Evolutionary conservation across 140 eudicot species (phyloP).

Genomic region (Flaveria floridana): DNA sequence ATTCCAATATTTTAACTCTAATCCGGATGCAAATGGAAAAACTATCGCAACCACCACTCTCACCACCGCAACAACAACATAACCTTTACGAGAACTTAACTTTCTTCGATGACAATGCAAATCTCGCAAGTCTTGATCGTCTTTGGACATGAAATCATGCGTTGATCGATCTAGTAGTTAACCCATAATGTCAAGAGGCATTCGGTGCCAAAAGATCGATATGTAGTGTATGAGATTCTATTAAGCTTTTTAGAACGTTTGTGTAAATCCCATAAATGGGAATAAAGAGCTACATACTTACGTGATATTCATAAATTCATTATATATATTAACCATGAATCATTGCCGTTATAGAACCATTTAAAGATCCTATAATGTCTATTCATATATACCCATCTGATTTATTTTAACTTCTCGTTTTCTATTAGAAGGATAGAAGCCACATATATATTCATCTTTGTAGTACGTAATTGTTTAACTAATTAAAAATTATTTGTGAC

Average conservation of each 20-base stretch:
- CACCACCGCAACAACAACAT: constrained; percentile 24
- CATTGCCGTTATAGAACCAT: not conserved
- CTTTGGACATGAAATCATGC: constrained; percentile 34
- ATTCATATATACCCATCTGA: too few species aligned
- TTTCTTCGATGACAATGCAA: constrained; percentile 33
- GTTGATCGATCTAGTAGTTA: not conserved
- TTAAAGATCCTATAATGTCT: too few species aligned
- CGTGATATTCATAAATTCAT: not conserved
- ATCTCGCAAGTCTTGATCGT: constrained; percentile 26
- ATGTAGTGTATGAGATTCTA: constrained; percentile 5
- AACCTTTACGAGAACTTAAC: constrained; percentile 16
- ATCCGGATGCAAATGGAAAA: constrained; percentile 41
- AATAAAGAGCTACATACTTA: not conserved
- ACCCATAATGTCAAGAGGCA: not conserved
- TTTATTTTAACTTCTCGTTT: too few species aligned
- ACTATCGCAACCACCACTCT: constrained; percentile 12
- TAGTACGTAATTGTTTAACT: too few species aligned
- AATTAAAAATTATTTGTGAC: too few species aligned
- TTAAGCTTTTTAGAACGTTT: not conserved
- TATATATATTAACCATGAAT: too few species aligned
- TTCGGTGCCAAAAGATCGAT: not conserved
- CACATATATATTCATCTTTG: too few species aligned
- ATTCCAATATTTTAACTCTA: constrained; percentile 38
- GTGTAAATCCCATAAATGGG: constrained; percentile 11
- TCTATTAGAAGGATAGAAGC: too few species aligned